Conservation (phyloP, 78 protist species). For the Dictyostelium brefeldianum region DNA sequence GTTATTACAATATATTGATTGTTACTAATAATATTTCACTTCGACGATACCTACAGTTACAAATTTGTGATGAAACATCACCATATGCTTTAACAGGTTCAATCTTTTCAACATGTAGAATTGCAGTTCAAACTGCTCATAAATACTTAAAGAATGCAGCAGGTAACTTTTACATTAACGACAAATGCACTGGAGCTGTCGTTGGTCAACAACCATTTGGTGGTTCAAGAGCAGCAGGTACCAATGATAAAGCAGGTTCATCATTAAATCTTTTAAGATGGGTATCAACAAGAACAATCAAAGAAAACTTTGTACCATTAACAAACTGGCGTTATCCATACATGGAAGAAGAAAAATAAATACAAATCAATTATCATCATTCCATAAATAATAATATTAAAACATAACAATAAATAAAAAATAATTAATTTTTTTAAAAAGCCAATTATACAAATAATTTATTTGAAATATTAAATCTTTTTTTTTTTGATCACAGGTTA, state of each 20-base stretch:
- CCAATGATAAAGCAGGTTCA: conserved; percentile 98
- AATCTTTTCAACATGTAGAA: conserved; percentile 83
- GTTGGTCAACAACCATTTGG: conserved; percentile 97
- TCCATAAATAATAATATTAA: no score
- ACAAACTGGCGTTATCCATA: conserved; percentile 82
- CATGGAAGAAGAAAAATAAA: conserved; percentile 81
- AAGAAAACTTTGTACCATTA: conserved; percentile 92
- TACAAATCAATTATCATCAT: neutral
- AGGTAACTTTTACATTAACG: conserved; percentile 98
- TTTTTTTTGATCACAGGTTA: no score
- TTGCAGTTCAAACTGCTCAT: conserved; percentile 62
- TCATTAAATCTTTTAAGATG: conserved; percentile 85
- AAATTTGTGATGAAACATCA: conserved; percentile 84
- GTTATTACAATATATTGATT: neutral
- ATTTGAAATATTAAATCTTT: no score
- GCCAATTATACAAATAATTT: no score
- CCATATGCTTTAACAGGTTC: conserved; percentile 95
- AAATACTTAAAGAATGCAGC: conserved; percentile 83
- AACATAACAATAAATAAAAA: no score
- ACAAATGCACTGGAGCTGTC: conserved; percentile 97
- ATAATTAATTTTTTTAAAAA: no score
- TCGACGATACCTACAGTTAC: no score
- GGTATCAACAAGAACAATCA: conserved; percentile 90
- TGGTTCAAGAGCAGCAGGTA: conserved; percentile 92
- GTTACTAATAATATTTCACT: neutral